Percentiles rank a stretch among this genome's conserved stretches.
Evolutionary conservation across 352 stramenopile genomes (phyloP).

Genomic region (Phytophthora quininea): DNA sequence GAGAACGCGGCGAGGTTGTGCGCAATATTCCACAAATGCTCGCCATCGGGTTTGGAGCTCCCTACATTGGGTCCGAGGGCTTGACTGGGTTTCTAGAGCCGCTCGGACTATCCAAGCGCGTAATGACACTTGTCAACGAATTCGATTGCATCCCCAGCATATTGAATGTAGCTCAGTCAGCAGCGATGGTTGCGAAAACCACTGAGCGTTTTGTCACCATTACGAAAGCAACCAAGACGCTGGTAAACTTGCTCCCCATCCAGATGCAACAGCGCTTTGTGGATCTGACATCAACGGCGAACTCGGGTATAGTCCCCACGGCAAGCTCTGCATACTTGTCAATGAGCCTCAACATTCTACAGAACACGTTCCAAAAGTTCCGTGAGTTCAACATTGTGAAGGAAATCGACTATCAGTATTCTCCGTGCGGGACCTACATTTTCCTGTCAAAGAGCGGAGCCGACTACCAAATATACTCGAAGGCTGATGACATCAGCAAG

Average conservation of each 20-base stretch:
- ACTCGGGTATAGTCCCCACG: constrained; percentile 32
- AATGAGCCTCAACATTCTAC: constrained; percentile 81
- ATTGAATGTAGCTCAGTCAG: constrained; percentile 80
- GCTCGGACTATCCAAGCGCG: constrained; percentile 52
- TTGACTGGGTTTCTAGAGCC: constrained; percentile 53
- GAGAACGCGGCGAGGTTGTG: constrained; percentile 29
- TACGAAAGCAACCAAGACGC: constrained; percentile 14
- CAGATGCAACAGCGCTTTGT: constrained; percentile 78
- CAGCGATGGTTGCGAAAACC: constrained; percentile 78
- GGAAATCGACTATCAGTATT: constrained; percentile 78
- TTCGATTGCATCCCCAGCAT: constrained; percentile 88
- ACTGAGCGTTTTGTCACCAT: constrained; percentile 8
- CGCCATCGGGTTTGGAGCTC: constrained; percentile 79
- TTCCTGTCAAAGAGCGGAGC: constrained; percentile 70
- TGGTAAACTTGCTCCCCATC: constrained; percentile 74
- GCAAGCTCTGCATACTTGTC: constrained; percentile 76
- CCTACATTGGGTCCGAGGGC: constrained; percentile 65
- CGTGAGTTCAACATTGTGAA: constrained; percentile 80
- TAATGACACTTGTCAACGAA: constrained; percentile 87
- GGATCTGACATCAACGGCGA: constrained; percentile 33
- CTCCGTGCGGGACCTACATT: constrained; percentile 76
- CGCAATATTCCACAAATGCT: constrained; percentile 55
- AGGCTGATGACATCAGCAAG: constrained; percentile 44
- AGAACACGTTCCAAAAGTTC: constrained; percentile 85
- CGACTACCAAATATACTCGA: constrained; percentile 59